Conservation (phyloP, 805 yeast genomes). For the Yarrowia sp. region DNA sequence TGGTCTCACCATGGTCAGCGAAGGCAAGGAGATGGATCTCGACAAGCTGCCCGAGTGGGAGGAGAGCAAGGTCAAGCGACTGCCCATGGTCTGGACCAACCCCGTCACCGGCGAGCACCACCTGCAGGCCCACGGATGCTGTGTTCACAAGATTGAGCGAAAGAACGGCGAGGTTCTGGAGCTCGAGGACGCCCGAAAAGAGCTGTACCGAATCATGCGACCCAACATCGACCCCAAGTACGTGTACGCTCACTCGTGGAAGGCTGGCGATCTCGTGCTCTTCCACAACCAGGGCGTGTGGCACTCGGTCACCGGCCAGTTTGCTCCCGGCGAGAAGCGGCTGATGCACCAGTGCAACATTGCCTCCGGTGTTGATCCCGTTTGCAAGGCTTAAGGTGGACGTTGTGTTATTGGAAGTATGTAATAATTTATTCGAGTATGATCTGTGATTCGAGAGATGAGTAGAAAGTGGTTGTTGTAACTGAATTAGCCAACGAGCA, state of each 20-base stretch:
- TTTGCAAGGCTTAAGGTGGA: slow-evolving; percentile 40
- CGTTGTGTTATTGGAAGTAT: too few species aligned
- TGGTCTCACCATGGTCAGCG: slow-evolving; percentile 85
- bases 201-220: slow-evolving; percentile 77
- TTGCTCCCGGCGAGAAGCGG: slow-evolving; percentile 76
- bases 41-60: slow-evolving; percentile 86
- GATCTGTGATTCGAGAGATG: too few species aligned
- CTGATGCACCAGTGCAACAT: slow-evolving; percentile 94
- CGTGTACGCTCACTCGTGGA: slow-evolving; percentile 84
- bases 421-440: slow-evolving; percentile 1
- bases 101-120: slow-evolving; percentile 85
- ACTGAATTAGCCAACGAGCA: too few species aligned
- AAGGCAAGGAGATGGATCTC: slow-evolving; percentile 71
- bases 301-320: slow-evolving; percentile 92
- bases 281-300: slow-evolving; percentile 90
- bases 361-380: slow-evolving; percentile 79
- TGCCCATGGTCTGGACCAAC: slow-evolving; percentile 92
- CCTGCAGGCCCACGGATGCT: slow-evolving; percentile 87
- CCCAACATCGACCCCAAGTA: slow-evolving; percentile 79
- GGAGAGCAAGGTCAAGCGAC: slow-evolving; percentile 71
- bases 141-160: slow-evolving; percentile 69
- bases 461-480: too few species aligned
- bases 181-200: slow-evolving; percentile 75
- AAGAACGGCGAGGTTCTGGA: slow-evolving; percentile 66
- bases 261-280: slow-evolving; percentile 81